Conservation (phyloP, 1,284 basidiomycete genomes). For the Xerocomus amazonicus region DNA sequence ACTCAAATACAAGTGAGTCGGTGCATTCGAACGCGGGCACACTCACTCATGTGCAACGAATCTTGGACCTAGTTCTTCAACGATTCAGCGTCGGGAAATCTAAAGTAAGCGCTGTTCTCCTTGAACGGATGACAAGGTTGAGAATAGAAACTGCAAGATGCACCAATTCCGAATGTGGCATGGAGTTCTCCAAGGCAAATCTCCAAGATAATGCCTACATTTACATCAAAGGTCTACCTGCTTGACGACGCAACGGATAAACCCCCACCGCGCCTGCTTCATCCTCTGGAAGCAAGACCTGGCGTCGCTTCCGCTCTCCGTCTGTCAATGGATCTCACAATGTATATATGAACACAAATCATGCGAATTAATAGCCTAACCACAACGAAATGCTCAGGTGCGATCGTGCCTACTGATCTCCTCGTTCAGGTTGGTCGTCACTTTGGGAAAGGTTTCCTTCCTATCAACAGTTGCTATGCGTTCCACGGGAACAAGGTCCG, state of each 20-base stretch:
- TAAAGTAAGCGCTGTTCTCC: conserved; percentile 32
- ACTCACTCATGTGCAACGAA: not conserved
- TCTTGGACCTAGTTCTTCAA: conserved; percentile 36
- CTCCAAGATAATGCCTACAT: conserved; percentile 42
- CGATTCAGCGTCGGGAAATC: conserved; percentile 33
- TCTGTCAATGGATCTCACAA: conserved; percentile 17
- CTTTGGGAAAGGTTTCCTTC: conserved; percentile 47
- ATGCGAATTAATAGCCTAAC: conserved; percentile 17
- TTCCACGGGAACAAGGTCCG: conserved; percentile 58
- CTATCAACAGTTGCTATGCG: conserved; percentile 57
- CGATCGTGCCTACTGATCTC: conserved; percentile 47
- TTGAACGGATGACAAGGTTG: conserved; percentile 4
- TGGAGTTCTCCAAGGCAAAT: conserved; percentile 39
- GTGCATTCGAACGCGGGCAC: not conserved
- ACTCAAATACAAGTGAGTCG: conserved; percentile 41
- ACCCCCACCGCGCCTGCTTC: not conserved
- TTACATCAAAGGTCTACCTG: conserved; percentile 37
- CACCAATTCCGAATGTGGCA: conserved; percentile 37
- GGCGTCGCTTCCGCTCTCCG: conserved; percentile 19
- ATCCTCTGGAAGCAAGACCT: conserved; percentile 17
- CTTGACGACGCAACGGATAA: conserved; percentile 17
- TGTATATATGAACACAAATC: conserved; percentile 32
- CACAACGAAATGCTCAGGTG: conserved; percentile 16
- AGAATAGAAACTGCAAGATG: conserved; percentile 29
- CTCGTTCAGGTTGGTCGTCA: conserved; percentile 62